Evolutionary conservation across 169 alveolate genomes (phyloP), one percentile per base, ranked within the genome.

Genomic region (Cryptosporidium viatorum): DNA sequence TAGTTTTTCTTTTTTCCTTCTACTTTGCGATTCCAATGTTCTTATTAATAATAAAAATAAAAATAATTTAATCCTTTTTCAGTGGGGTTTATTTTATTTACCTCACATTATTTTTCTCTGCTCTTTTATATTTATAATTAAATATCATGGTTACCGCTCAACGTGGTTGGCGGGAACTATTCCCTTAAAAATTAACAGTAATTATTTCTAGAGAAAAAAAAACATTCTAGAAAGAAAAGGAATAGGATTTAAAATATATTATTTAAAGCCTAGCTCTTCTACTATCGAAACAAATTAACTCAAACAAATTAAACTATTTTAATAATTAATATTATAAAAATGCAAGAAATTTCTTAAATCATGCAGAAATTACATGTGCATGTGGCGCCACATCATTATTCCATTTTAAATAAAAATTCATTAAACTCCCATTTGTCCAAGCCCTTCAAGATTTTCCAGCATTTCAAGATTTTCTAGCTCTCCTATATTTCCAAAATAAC

Each of bases 401-500:
- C 4, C 3, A 48, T 48, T 14, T 10, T 48, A 14, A 14, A n/a
- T 21, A 8, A 9, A 21, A 59, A 59, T 10, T 31, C 33, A 8
- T 33, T 37, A 65, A 65, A 65, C 71, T 29, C 1, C 43, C 3
- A 65, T 1, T 33, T 37, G 41, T 2, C 71, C 71, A 8, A 29
- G 31, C 0, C 71, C 71, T 7, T 65, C 18, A 18, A 65, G 71
- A 14, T 65, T 65, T 10, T n/a, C 71, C 41, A 65, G 51, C 51
- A 65, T 65, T 33, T 33, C 52, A 14, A 65, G 23, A 29, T 65
- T 37, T 29, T 33, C 29, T 7, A 65, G 71, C 3, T 65, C 71
- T 33, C 71, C 71, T 10, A 65, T 33, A 39, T 65, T 65, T 10
- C 71, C 71, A n/a, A 65, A 65, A 39, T 65, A 65, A 2, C 71